Percentiles rank a stretch among this genome's conserved stretches.
Conservation (phyloP, 108 stramenopile species). For the Aureococcus anophagefferens region DNA sequence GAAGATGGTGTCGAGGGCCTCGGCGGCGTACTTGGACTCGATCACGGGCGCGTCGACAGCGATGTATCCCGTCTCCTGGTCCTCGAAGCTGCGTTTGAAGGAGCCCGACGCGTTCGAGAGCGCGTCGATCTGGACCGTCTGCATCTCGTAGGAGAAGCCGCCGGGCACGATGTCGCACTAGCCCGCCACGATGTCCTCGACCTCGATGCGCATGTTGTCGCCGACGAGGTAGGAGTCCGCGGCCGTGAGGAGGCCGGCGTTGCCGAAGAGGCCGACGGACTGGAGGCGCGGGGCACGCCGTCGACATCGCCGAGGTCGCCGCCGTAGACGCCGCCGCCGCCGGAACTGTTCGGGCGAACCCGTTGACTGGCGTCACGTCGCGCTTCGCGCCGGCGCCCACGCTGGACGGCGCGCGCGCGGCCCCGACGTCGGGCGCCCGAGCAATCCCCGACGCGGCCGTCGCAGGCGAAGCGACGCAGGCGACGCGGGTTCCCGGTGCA, state of each 20-base stretch:
- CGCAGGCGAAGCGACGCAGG: too few relatives aligned
- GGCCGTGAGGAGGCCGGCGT: slow-evolving; percentile 55
- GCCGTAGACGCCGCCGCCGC: too few relatives aligned
- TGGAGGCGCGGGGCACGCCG: too few relatives aligned
- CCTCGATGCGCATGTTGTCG: slow-evolving; percentile 42
- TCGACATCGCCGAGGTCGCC: too few relatives aligned
- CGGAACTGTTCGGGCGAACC: too few relatives aligned
- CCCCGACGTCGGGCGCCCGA: too few relatives aligned
- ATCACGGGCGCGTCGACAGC: slow-evolving; percentile 39
- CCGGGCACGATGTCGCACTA: slow-evolving; percentile 62
- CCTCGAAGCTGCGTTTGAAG: slow-evolving; percentile 63
- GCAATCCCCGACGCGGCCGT: too few relatives aligned
- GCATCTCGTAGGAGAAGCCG: slow-evolving; percentile 65
- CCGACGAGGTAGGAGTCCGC: slow-evolving; percentile 52
- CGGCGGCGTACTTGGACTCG: slow-evolving; percentile 50
- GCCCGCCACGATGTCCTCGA: slow-evolving; percentile 46
- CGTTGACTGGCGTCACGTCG: too few relatives aligned
- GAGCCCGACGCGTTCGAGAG: slow-evolving; percentile 35
- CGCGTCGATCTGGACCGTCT: slow-evolving; percentile 34
- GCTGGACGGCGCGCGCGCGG: too few relatives aligned
- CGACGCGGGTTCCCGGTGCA: too few relatives aligned
- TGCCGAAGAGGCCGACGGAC: slow-evolving; percentile 51
- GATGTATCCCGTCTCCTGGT: slow-evolving; percentile 46
- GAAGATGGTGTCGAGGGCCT: slow-evolving; percentile 57
- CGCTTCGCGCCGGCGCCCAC: too few relatives aligned